Percentiles rank a stretch among this genome's conserved stretches.
These are phyloP conservation scores for Hypoxylon lenormandii DNA, from an alignment of 495 filamentous ascomycete genomes.

Conservation along the genomic window DNA sequence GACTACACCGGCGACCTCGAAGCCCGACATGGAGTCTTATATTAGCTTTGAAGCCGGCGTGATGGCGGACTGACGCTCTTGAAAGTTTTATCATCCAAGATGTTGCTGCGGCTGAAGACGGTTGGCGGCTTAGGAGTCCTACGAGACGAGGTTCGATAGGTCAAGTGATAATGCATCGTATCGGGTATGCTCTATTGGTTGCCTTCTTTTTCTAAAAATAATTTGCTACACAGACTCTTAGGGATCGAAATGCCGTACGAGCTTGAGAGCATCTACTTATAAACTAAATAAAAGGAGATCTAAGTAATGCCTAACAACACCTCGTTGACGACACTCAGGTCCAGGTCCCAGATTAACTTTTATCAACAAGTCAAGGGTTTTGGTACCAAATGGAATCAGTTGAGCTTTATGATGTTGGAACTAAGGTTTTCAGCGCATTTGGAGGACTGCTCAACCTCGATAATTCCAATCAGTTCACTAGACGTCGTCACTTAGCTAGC, in stretches of 20 bases:
- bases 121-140: too few species aligned
- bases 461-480: not conserved
- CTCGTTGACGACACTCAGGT: too few species aligned
- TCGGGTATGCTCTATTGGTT: not conserved
- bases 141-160: not conserved
- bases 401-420: slow-evolving; percentile 1
- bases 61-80: not conserved
- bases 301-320: too few species aligned
- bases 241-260: not conserved
- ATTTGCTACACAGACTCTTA: not conserved
- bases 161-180: not conserved
- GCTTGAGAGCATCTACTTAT: too few species aligned
- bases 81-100: not conserved
- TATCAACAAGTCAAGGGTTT: not conserved
- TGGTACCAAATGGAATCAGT: not conserved
- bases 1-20: slow-evolving; percentile 53
- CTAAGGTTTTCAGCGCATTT: slow-evolving; percentile 2
- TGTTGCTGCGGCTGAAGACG: not conserved
- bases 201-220: not conserved
- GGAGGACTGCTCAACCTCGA: not conserved
- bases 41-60: not conserved
- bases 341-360: too few species aligned
- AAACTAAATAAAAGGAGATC: too few species aligned
- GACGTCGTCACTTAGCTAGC: not conserved
- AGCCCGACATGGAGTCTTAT: slow-evolving; percentile 40